Percentiles rank a stretch among this genome's conserved stretches.
phyloP scores from a whole-genome alignment of 441 rosid genomes.

The Adansonia gregorii region DNA sequence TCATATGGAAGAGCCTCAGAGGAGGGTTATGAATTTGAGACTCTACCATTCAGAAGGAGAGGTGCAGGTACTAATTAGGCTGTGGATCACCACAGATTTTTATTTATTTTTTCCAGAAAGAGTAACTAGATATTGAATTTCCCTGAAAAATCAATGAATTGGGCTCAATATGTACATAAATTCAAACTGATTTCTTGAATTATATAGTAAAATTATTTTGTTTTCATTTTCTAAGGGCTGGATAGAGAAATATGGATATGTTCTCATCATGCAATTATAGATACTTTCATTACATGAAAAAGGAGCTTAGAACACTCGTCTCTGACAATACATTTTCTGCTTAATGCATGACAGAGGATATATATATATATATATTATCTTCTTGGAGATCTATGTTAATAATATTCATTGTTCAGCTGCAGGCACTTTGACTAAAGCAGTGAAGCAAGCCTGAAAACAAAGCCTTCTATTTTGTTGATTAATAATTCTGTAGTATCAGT shows the following conservation, averaged over 20 bases:
- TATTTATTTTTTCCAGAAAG: no score
- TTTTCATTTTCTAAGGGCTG: not conserved
- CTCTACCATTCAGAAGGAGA: not conserved
- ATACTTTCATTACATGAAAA: not conserved
- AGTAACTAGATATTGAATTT: no score
- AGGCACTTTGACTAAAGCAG: not conserved
- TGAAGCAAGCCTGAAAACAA: not conserved
- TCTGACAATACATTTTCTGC: constrained; percentile 5
- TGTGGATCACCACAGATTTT: no score
- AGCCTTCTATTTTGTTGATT: not conserved
- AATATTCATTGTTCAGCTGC: not conserved
- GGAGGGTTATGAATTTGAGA: not conserved
- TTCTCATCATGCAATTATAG: not conserved
- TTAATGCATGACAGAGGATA: not conserved
- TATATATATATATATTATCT: not conserved
- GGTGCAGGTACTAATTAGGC: not conserved
- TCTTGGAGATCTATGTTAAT: not conserved
- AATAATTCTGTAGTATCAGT: not conserved
- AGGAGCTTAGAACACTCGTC: not conserved
- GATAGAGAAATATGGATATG: no score
- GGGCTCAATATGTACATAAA: not conserved
- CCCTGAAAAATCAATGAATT: no score
- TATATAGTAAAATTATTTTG: not conserved
- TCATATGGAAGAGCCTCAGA: not conserved
- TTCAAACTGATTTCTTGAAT: not conserved